Percentiles rank a stretch among this genome's conserved stretches.
These are phyloP conservation scores for Camellia japonica DNA, from an alignment of 148 eudicot species.

Conservation along the genomic window DNA sequence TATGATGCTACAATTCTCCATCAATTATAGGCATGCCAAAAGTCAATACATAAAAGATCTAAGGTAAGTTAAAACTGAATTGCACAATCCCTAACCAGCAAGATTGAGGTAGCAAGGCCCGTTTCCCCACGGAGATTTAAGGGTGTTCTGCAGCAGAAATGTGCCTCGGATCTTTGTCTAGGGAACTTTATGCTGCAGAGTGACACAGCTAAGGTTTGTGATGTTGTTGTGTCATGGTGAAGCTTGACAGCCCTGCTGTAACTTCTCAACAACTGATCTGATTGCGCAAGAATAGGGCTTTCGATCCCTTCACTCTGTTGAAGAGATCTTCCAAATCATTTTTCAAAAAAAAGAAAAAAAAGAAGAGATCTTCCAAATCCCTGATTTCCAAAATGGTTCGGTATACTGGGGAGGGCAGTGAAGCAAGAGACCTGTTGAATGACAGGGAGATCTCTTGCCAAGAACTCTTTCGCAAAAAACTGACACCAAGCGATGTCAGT, in stretches of 20 bases:
- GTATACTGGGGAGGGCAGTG: neutral
- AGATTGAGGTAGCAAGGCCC: neutral
- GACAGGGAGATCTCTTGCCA: neutral
- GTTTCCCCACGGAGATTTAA: no score
- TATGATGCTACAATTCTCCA: neutral
- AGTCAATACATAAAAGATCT: neutral
- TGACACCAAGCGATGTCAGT: no score
- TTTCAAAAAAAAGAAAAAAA: neutral
- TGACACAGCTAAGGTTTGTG: no score
- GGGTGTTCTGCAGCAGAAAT: no score
- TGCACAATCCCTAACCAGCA: neutral
- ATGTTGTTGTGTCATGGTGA: no score
- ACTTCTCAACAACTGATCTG: neutral
- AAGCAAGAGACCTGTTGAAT: neutral
- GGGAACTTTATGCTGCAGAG: no score
- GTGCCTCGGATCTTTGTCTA: no score
- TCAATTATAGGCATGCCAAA: conserved; percentile 11
- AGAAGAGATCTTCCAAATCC: neutral
- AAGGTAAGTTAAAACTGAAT: conserved; percentile 18
- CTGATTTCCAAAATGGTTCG: neutral
- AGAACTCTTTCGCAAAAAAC: neutral
- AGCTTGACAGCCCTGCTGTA: no score
- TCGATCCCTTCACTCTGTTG: neutral
- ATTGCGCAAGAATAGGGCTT: neutral
- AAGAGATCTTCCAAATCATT: neutral